Percentiles rank a stretch among this genome's conserved stretches.
Evolutionary conservation across 2,329 filamentous ascomycete genomes (phyloP).

Genomic region (Emmonsiellopsis sp.): DNA sequence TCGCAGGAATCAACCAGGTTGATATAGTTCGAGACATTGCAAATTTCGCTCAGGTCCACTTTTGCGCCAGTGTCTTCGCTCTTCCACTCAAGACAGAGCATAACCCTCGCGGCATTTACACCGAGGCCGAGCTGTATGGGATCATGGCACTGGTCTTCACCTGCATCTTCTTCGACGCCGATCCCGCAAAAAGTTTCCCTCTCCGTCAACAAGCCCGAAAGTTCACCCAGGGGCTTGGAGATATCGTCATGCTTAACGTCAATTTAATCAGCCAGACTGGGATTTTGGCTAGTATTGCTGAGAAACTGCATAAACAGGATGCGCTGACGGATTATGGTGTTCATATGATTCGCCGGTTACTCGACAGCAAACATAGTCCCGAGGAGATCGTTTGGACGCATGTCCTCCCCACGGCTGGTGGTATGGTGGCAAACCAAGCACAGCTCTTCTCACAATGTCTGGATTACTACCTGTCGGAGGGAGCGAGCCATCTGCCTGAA

Average conservation of each 20-base stretch:
- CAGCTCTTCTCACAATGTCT: conserved; percentile 50
- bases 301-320: conserved; percentile 20
- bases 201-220: conserved; percentile 37
- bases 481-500: conserved; percentile 39
- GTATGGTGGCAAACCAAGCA: conserved; percentile 49
- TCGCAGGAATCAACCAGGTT: conserved; percentile 29
- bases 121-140: conserved; percentile 47
- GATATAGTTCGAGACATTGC: conserved; percentile 18
- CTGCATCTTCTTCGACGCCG: conserved; percentile 41
- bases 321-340: conserved; percentile 44
- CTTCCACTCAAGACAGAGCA: conserved; percentile 19
- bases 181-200: conserved; percentile 39
- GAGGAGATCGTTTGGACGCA: conserved; percentile 49
- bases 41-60: conserved; percentile 17
- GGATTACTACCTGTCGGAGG: conserved; percentile 47
- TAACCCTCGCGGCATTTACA: conserved; percentile 29
- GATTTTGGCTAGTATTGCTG: conserved; percentile 24
- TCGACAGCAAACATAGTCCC: conserved; percentile 37
- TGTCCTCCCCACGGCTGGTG: conserved; percentile 49
- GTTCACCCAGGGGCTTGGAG: conserved; percentile 26
- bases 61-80: conserved; percentile 18
- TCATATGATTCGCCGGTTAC: conserved; percentile 47
- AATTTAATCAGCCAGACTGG: conserved; percentile 25
- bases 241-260: conserved; percentile 33
- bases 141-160: conserved; percentile 39